A percentile compares a stretch with the other conserved stretches of the same genome.
These are phyloP conservation scores for Trypanosoma rangeli DNA, from an alignment of 208 protist genomes.

Conservation along the genomic window DNA sequence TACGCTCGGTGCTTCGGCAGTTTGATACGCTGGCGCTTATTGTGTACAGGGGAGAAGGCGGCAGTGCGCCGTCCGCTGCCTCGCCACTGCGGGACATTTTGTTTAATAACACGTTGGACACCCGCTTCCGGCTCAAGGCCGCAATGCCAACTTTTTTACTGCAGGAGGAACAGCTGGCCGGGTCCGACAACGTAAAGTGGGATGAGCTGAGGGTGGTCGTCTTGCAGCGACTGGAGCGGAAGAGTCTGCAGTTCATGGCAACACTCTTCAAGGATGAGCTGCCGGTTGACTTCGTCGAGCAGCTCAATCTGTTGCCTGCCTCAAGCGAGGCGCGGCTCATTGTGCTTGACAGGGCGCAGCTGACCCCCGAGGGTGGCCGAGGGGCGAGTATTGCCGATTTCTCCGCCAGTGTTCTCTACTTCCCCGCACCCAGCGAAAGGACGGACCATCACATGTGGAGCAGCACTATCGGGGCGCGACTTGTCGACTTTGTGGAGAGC, in stretches of 20 bases:
- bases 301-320: constrained; percentile 11
- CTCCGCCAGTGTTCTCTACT: constrained; percentile 9
- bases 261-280: neutral
- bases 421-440: constrained; percentile 15
- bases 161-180: constrained; percentile 19
- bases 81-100: constrained; percentile 20
- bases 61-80: neutral
- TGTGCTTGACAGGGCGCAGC: constrained; percentile 3
- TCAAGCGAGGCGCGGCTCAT: constrained; percentile 9
- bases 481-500: constrained; percentile 18
- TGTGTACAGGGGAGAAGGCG: constrained; percentile 16
- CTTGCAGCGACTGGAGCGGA: constrained; percentile 1
- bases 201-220: constrained; percentile 4
- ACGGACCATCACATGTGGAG: constrained; percentile 8
- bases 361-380: neutral
- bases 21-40: constrained; percentile 25
- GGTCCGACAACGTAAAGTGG: neutral
- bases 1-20: constrained; percentile 10
- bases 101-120: neutral
- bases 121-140: constrained; percentile 4
- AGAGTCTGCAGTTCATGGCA: constrained; percentile 15
- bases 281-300: neutral
- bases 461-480: constrained; percentile 8
- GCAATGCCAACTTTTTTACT: constrained; percentile 28
- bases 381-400: constrained; percentile 9